Evolutionary conservation across 805 yeast genomes (phyloP).

Genomic region (Zygosaccharomyces bisporus): DNA sequence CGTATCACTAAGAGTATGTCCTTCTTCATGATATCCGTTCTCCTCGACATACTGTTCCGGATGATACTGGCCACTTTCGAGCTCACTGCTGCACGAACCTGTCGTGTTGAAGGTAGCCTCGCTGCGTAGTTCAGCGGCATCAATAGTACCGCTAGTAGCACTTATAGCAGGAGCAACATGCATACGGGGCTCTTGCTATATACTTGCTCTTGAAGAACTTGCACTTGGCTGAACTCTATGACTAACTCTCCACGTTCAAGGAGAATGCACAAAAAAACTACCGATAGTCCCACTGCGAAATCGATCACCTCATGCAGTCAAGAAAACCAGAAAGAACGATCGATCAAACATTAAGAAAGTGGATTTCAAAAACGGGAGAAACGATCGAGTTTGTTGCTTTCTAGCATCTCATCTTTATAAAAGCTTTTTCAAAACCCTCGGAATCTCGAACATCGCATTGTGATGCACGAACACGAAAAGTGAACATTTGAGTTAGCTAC

Average conservation of each 20-base stretch:
- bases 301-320: background rate
- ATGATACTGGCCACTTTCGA: background rate
- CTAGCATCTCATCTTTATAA: background rate
- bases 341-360: background rate
- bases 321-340: background rate
- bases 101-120: background rate
- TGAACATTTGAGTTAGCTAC: background rate
- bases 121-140: background rate
- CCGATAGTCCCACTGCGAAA: background rate
- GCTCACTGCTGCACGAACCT: background rate
- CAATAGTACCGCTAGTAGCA: background rate
- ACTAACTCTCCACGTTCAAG: background rate
- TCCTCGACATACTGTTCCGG: background rate
- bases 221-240: background rate
- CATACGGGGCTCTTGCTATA: background rate
- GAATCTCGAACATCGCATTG: background rate
- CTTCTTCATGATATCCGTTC: background rate
- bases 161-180: background rate
- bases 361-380: background rate
- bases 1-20: slow-evolving; percentile 4
- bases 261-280: background rate
- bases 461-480: background rate
- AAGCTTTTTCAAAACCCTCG: background rate
- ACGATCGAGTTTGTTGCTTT: background rate
- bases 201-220: background rate